Conservation (phyloP, 371 early-diverging fungal genomes). For the Mortierella sp. region DNA sequence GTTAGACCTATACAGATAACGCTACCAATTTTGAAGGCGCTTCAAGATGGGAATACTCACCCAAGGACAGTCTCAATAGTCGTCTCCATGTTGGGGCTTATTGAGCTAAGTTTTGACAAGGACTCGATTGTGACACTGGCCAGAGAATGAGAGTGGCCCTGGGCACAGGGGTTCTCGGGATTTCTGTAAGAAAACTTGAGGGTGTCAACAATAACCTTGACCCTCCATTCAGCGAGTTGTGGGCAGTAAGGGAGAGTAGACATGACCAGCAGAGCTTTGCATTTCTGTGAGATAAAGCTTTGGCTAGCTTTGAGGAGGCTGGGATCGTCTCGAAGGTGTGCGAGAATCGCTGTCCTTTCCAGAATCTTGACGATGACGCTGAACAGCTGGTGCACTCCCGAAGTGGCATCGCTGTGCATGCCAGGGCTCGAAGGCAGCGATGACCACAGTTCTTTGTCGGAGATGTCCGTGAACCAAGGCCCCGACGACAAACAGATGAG, state of each 20-base stretch:
- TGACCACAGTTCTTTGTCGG: conserved; percentile 31
- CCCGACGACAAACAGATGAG: conserved; percentile 49
- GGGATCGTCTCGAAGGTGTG: conserved; percentile 30
- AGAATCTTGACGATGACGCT: conserved; percentile 16
- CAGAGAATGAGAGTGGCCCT: background rate
- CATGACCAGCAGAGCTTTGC: conserved; percentile 39
- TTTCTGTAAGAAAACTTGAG: conserved; percentile 15
- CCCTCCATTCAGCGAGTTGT: conserved; percentile 27
- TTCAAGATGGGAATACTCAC: background rate
- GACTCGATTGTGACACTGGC: background rate
- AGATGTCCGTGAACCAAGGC: conserved; percentile 42
- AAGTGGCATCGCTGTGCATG: conserved; percentile 18
- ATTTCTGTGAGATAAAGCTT: conserved; percentile 25
- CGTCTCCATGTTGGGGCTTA: background rate
- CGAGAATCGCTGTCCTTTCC: conserved; percentile 38
- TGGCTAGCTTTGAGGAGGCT: conserved; percentile 29
- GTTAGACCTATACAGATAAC: background rate
- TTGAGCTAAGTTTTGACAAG: background rate
- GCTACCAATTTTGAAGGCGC: background rate
- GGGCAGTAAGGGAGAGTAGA: conserved; percentile 26
- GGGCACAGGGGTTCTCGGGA: background rate
- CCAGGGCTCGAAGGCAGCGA: background rate
- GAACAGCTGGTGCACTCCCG: conserved; percentile 27
- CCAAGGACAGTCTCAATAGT: background rate
- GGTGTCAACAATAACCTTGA: conserved; percentile 18